Evolutionary conservation across 2,329 filamentous ascomycete species (phyloP), one percentile per base, ranked within the genome.

Genomic region (Fusarium scirpi): DNA sequence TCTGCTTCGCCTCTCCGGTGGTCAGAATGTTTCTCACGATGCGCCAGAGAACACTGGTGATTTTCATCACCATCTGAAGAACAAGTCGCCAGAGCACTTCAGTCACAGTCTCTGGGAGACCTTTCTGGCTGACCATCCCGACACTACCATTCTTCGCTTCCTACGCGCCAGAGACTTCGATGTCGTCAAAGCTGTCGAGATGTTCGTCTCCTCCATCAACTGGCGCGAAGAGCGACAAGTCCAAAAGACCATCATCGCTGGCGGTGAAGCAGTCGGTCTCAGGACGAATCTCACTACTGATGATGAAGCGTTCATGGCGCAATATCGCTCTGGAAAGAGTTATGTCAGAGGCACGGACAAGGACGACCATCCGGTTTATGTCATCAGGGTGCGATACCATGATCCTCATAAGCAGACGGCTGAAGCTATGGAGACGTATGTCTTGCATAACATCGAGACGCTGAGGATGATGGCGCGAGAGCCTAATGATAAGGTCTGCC

Each of bases 151-250:
- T 1, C 74, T 83, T n/a, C 81, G 82, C 6, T 83, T 82, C 62
- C 77, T 81, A 24, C 75, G 81, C 32, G 80, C 80, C 12, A 78
- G 80, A 52, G 80, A 82, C 66, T 82, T 82, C 77, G 76, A 83
- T 64, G 76, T 83, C 7, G 70, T 76, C 1, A 80, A 80, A 48
- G 80, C 80, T 0, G 74, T 82, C 20, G 74, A 77, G 20, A 83
- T 83, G 78, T 73, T 83, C 40, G 76, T 80, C 5, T 77, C 79
- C 3, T 73, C 78, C 9, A 64, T 82, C 56, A 73, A 80, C 40
- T 83, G 81, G 81, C 78, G 82, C 24, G 52, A 73, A 6, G 73
- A 77, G 76, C 77, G 62, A 67, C 71, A 54, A 47, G 74, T 83
- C 8, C 77, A 81, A 25, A 66, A 75, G 8, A 74, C 76, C 8